Evolutionary conservation across 768 basidiomycete genomes (phyloP), one percentile per base, ranked within the genome.

Genomic region (Auricularia cornea): DNA sequence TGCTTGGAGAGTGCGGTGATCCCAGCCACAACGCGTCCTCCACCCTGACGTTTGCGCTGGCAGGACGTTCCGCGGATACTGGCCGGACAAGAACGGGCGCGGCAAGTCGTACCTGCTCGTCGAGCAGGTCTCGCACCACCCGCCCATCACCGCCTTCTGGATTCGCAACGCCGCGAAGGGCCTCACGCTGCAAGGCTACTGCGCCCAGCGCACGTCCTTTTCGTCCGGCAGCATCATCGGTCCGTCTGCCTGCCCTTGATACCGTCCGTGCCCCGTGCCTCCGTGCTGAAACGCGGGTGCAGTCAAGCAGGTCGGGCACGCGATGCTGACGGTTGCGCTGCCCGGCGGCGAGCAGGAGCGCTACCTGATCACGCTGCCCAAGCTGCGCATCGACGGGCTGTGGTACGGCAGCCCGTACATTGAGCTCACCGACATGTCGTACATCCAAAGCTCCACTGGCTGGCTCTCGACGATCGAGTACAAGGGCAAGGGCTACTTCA

Each of bases 41-140:
- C 52, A 41, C 54, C 38, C 57, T 60, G 54, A 63, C 29, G 62
- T 52, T 31, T 29, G 23, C 26, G 28, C 31, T 52, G 26, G 18
- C 68, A 90, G 89, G 70, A 78, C 91, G 30, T 98, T 98, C 75
- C 94, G 92, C 65, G 94, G 94, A 40, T 74, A 79, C 64, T 98
- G 94, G 94, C 90, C 94, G 2, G 85, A 89, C 72, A 70, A 70
- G 52, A 78, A 81, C 64, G 84, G 83, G 3, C 86, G 89, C 40
- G 94, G 93, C n/a, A 79, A 86, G 72, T 95, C 92, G 3, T 80
- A 81, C 44, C 82, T 98, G 32, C 83, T 90, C 44, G 93, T 95
- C 3, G 94, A 98, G 76, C 94, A 98, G 72, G 96, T 98, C 57
- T 98, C 96, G 26, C 96, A 99, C 71, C 96, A 99, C 71, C 89